phyloP scores from a whole-genome alignment of 805 yeast species.

The Candida palmyrensis region DNA sequence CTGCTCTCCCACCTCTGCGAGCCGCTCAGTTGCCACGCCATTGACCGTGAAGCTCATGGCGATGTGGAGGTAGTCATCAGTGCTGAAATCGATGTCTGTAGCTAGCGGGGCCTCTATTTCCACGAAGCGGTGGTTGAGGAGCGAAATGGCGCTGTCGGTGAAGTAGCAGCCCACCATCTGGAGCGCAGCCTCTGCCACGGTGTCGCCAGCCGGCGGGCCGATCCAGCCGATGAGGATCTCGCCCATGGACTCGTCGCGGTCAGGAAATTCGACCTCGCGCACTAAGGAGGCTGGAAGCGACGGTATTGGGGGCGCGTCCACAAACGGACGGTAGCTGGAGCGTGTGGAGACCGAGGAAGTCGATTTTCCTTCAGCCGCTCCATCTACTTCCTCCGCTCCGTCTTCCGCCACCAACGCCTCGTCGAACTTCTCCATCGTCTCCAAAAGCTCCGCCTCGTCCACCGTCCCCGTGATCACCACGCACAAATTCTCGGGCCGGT shows the following conservation, averaged over 20 bases:
- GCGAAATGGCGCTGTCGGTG: constrained; percentile 71
- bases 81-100: constrained; percentile 59
- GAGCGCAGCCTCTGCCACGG: constrained; percentile 58
- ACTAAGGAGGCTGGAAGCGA: constrained; percentile 35
- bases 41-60: constrained; percentile 53
- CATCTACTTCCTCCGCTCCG: too few species aligned
- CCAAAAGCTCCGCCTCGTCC: constrained; percentile 67
- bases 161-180: constrained; percentile 70
- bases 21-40: constrained; percentile 71
- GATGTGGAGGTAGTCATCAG: constrained; percentile 67
- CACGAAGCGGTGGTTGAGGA: constrained; percentile 64
- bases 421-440: constrained; percentile 60
- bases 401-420: constrained; percentile 40
- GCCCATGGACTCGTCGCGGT: constrained; percentile 80
- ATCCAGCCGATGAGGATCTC: constrained; percentile 73
- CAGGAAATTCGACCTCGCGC: constrained; percentile 73
- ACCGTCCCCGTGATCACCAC: constrained; percentile 82
- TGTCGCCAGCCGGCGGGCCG: constrained; percentile 62
- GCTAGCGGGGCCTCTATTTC: constrained; percentile 83
- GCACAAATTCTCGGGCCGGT: constrained; percentile 80
- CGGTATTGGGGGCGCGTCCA: constrained; percentile 54
- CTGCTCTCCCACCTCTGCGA: constrained; percentile 49
- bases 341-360: background rate
- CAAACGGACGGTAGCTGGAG: constrained; percentile 60
- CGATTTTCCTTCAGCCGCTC: constrained; percentile 29